Evolutionary conservation across 2,329 filamentous ascomycete species (phyloP), one percentile per base, ranked within the genome.

Genomic region (Passalora sequoiae): DNA sequence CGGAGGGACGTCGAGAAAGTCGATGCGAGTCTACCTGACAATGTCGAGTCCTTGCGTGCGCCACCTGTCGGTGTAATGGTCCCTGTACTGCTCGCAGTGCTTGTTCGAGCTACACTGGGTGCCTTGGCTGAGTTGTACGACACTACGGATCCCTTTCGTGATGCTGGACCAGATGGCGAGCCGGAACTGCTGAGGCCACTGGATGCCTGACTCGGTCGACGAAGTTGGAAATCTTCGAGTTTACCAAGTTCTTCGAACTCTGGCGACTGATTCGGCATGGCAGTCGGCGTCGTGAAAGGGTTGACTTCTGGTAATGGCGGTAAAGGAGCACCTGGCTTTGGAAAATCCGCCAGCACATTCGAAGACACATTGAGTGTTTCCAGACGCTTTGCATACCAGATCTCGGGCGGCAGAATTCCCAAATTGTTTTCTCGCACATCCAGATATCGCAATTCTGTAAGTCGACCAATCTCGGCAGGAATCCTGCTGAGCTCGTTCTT

Each of bases 341-440:
- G 92, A 61, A 98, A 97, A 29, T 79, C 81, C 38, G 89, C 84
- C 15, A 98, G 74, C 5, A 97, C 83, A 56, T 98, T 98, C 8
- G 92, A 96, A 0, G 91, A 97, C 9, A 94, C 83, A 57, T 98
- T 98, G 46, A 98, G 76, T 0, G 84, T 91, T 65, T 97, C 89
- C 42, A 98, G 69, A 61, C 84, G 89, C 56, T 84, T 83, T 39
- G 91, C 91, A 74, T 87, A 91, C 92, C 92, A 98, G n/a, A 98
- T 76, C 61, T 98, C 92, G 60, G 86, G 80, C 2, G 92, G 92
- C 22, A 98, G 72, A 59, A 84, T 84, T 53, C 83, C 84, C 45
- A 98, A 77, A 60, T 97, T 98, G 70, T 97, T 98, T 60, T 92
- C 88, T 51, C 91, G 80, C 13, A 97, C 77, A 61, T 98, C 91